These are phyloP conservation scores for Ceratobasidium sp. DNA, from an alignment of 1,284 basidiomycete species.

Conservation along the genomic window DNA sequence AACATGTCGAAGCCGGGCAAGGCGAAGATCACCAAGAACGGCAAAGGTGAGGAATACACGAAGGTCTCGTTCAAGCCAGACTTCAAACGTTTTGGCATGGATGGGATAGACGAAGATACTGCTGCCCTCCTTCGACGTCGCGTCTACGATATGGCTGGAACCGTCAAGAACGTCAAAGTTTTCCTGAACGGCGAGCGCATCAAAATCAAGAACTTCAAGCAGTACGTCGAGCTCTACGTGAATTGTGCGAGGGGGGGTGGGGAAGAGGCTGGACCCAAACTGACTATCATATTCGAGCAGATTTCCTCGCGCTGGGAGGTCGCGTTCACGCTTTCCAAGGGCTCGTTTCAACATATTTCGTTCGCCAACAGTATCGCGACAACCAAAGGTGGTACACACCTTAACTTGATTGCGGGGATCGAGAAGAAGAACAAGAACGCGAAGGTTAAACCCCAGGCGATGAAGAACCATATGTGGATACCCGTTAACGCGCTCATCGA, in stretches of 20 bases:
- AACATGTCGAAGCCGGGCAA: slow-evolving; percentile 93
- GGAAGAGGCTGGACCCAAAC: slow-evolving; percentile 81
- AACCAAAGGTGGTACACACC: slow-evolving; percentile 96
- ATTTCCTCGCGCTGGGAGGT: slow-evolving; percentile 92
- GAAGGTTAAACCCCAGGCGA: slow-evolving; percentile 90
- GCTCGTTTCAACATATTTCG: slow-evolving; percentile 92
- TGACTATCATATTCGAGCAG: slow-evolving; percentile 85
- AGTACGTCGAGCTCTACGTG: slow-evolving; percentile 96
- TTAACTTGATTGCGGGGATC: slow-evolving; percentile 84
- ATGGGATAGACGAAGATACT: slow-evolving; percentile 91
- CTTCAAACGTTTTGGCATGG: slow-evolving; percentile 93
- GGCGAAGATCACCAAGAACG: slow-evolving; percentile 93
- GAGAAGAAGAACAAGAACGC: slow-evolving; percentile 98
- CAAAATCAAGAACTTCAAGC: slow-evolving; percentile 96
- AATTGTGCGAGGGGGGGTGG: slow-evolving; percentile 77
- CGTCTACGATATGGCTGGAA: slow-evolving; percentile 98
- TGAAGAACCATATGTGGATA: slow-evolving; percentile 99
- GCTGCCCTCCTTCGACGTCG: slow-evolving; percentile 92
- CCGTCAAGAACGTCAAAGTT: slow-evolving; percentile 93
- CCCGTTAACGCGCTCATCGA: slow-evolving; percentile 96
- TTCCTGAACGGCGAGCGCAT: slow-evolving; percentile 92
- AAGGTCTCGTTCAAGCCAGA: slow-evolving; percentile 96
- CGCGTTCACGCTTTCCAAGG: slow-evolving; percentile 94
- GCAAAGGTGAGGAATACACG: slow-evolving; percentile 91
- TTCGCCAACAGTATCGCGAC: slow-evolving; percentile 99